Evolutionary conservation across 1,139 yeast genomes (phyloP).

Genomic region (Pichia sp.): DNA sequence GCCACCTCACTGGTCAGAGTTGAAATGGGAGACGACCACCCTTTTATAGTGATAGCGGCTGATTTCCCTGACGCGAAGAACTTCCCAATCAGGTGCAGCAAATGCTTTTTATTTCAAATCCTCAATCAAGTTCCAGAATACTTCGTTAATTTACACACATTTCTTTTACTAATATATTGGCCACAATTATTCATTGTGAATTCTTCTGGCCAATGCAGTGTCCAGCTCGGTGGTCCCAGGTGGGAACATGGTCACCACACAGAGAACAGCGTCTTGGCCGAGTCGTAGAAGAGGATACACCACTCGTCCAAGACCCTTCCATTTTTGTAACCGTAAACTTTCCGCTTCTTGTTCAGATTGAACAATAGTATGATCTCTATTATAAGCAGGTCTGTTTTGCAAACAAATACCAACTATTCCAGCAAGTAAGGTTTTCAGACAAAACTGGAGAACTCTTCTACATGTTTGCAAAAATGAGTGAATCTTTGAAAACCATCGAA

Average conservation of each 20-base stretch:
- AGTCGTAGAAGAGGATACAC: background rate
- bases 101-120: background rate
- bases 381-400: background rate
- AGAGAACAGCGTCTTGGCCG: background rate
- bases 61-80: background rate
- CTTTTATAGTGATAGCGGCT: background rate
- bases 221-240: background rate
- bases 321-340: background rate
- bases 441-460: background rate
- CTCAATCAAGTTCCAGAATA: background rate
- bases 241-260: background rate
- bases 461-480: background rate
- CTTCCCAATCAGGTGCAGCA: background rate
- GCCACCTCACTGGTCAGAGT: background rate
- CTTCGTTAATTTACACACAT: background rate
- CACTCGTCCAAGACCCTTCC: background rate
- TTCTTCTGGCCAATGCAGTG: background rate
- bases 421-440: background rate
- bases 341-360: background rate
- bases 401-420: background rate
- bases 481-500: background rate
- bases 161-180: too few species aligned
- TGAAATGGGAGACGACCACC: background rate
- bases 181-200: too few species aligned
- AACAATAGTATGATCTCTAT: background rate